Percentiles rank a stretch among this genome's conserved stretches.
These are phyloP conservation scores for Phytophthora hybrid DNA, from an alignment of 352 stramenopile species.

Conservation along the genomic window DNA sequence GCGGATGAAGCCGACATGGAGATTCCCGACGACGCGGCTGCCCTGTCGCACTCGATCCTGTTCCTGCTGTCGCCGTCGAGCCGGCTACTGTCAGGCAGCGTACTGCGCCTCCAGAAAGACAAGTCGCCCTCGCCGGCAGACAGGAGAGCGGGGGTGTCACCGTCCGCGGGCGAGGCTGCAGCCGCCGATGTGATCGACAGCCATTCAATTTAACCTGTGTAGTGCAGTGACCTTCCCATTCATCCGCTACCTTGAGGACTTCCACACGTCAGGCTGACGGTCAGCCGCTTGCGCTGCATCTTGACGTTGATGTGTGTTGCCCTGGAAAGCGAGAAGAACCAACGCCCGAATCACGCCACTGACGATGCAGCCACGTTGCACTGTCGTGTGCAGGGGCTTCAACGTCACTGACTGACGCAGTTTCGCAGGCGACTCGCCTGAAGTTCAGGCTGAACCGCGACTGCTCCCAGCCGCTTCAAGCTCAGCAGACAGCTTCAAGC, in stretches of 20 bases:
- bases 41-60: constrained; percentile 65
- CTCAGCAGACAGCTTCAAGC: background rate
- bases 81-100: constrained; percentile 59
- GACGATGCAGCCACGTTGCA: constrained; percentile 7
- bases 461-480: background rate
- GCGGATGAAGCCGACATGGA: background rate
- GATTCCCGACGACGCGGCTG: constrained; percentile 20
- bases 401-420: background rate
- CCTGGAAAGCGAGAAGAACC: background rate
- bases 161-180: constrained; percentile 1
- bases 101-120: constrained; percentile 55
- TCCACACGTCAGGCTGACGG: background rate
- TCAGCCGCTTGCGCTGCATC: background rate
- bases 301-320: background rate
- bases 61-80: constrained; percentile 69
- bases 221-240: constrained; percentile 10
- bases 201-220: constrained; percentile 34
- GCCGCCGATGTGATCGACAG: constrained; percentile 13
- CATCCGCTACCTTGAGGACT: constrained; percentile 7
- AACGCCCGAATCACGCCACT: constrained; percentile 6
- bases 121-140: constrained; percentile 12
- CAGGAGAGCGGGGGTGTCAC: constrained; percentile 20
- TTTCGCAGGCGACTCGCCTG: too few species aligned
- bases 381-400: background rate
- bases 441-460: too few species aligned